Percentiles rank a stretch among this genome's conserved stretches.
Conservation (phyloP, 1,284 basidiomycete species). For the Irpex sp. region DNA sequence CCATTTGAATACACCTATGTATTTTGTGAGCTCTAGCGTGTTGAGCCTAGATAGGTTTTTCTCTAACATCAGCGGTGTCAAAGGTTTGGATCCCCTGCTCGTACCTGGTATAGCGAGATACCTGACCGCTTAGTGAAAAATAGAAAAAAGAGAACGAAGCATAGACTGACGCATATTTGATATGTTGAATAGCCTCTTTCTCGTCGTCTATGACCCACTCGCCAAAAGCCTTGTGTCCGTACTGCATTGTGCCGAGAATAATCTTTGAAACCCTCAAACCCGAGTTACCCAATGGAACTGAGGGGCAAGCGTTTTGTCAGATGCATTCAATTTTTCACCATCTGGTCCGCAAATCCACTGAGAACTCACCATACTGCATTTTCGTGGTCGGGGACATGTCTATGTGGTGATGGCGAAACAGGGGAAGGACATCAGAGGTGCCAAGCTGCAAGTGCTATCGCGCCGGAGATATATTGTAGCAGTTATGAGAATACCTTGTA, state of each 20-base stretch:
- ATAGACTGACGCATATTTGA: conserved; percentile 42
- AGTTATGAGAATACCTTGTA: too few species aligned
- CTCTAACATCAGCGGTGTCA: conserved; percentile 29
- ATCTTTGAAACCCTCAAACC: conserved; percentile 52
- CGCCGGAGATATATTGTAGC: too few species aligned
- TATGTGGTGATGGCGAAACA: not conserved
- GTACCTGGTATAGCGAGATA: conserved; percentile 18
- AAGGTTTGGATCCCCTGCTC: conserved; percentile 34
- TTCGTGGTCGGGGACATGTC: not conserved
- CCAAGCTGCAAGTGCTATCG: too few species aligned
- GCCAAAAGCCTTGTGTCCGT: conserved; percentile 43
- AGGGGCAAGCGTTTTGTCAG: not conserved
- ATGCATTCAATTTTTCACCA: not conserved
- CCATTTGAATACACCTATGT: conserved; percentile 68
- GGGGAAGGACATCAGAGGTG: too few species aligned
- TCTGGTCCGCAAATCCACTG: not conserved
- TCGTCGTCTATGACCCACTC: conserved; percentile 47
- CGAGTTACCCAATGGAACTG: conserved; percentile 51
- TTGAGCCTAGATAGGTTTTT: not conserved
- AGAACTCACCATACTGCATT: conserved; percentile 9
- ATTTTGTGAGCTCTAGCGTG: not conserved
- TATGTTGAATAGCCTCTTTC: conserved; percentile 39
- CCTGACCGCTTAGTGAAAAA: too few species aligned
- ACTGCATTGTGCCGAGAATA: conserved; percentile 52
- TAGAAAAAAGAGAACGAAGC: not conserved